phyloP scores from a whole-genome alignment of 2,329 filamentous ascomycete genomes.

The Aspergillus puulaauensis region DNA sequence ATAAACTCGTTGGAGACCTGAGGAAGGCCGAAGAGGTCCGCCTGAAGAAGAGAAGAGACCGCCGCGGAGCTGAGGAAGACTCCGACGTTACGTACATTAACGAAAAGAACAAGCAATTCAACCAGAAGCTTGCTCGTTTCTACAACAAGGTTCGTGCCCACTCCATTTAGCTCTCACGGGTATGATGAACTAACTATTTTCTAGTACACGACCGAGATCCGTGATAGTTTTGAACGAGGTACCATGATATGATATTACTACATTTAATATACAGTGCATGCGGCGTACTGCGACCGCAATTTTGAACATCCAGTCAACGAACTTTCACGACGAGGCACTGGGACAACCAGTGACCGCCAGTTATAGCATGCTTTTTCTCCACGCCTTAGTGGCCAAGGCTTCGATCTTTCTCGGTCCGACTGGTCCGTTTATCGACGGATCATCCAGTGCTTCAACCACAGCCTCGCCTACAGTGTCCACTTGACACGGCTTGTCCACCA shows the following conservation, averaged over 20 bases:
- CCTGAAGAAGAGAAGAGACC: constrained; percentile 80
- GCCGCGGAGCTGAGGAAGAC: constrained; percentile 78
- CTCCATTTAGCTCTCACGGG: background rate
- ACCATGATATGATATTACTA: constrained; percentile 74
- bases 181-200: constrained; percentile 18
- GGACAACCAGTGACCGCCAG: background rate
- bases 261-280: constrained; percentile 18
- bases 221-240: constrained; percentile 95
- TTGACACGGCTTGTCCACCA: constrained; percentile 81
- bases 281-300: background rate
- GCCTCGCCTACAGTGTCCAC: constrained; percentile 86
- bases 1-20: constrained; percentile 81
- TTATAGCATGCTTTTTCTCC: constrained; percentile 89
- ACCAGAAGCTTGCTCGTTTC: constrained; percentile 91
- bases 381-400: constrained; percentile 73
- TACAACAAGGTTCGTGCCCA: constrained; percentile 73
- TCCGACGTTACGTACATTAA: constrained; percentile 98
- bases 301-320: background rate
- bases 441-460: constrained; percentile 79
- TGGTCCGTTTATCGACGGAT: constrained; percentile 69
- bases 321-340: background rate
- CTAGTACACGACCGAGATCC: constrained; percentile 87
- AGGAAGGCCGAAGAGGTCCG: constrained; percentile 84
- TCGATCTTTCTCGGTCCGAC: constrained; percentile 81
- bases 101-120: constrained; percentile 99